A percentile compares a stretch with the other conserved stretches of the same genome.
phyloP scores from a whole-genome alignment of 306 rosid species.

The Erythrophleum fordii region DNA sequence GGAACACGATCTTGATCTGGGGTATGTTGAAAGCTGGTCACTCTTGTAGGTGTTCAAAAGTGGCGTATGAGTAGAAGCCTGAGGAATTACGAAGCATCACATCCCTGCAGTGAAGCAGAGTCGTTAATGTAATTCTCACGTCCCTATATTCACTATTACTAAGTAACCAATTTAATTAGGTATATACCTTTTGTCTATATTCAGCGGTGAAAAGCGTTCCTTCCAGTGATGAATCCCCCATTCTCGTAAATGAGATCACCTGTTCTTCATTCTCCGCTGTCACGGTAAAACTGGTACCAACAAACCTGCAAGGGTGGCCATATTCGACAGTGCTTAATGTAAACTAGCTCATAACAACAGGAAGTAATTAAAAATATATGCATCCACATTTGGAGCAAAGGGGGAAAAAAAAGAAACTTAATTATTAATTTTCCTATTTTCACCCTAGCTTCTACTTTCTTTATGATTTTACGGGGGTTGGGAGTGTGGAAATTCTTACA shows the following conservation, averaged over 20 bases:
- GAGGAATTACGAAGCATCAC: conserved; percentile 73
- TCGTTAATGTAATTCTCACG: not conserved
- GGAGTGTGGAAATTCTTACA: conserved; percentile 14
- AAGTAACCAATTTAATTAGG: not conserved
- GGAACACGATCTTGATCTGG: conserved; percentile 76
- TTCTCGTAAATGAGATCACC: conserved; percentile 73
- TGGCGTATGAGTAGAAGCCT: conserved; percentile 80
- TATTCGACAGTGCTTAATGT: not conserved
- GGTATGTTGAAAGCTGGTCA: conserved; percentile 83
- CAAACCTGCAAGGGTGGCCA: conserved; percentile 51
- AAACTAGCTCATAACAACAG: not conserved
- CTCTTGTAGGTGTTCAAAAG: conserved; percentile 67
- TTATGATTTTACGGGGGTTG: not conserved
- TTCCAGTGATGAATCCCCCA: conserved; percentile 75
- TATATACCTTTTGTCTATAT: conserved; percentile 76
- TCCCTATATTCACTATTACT: conserved; percentile 9
- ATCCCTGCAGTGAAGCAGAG: conserved; percentile 52
- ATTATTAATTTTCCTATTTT: not conserved
- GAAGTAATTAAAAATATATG: too few relatives aligned
- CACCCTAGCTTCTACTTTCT: not conserved
- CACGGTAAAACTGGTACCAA: conserved; percentile 61
- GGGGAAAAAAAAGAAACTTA: too few relatives aligned
- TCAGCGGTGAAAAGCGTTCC: conserved; percentile 75
- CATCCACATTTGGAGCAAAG: not conserved
- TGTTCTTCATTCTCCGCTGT: conserved; percentile 66